Conservation (phyloP, 2,329 filamentous ascomycete genomes). For the Colletotrichum scovillei region DNA sequence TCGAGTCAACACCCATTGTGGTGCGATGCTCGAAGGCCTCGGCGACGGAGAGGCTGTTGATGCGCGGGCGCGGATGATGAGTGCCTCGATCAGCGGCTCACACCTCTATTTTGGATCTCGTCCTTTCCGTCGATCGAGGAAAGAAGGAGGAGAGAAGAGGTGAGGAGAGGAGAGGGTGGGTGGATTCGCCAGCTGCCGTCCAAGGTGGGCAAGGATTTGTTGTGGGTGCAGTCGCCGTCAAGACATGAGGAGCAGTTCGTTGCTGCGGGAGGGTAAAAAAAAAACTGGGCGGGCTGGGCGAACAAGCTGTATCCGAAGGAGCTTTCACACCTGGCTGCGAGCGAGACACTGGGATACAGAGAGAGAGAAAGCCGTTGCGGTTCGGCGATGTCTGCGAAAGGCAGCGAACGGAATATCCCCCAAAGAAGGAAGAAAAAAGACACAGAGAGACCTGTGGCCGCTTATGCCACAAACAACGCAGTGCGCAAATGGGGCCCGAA, state of each 20-base stretch:
- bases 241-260: conserved; percentile 35
- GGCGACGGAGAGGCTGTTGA: conserved; percentile 25
- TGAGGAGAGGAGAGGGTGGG: conserved; percentile 26
- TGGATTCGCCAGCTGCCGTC: conserved; percentile 29
- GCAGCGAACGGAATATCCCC: conserved; percentile 1
- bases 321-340: conserved; percentile 15
- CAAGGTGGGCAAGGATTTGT: conserved; percentile 34
- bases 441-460: neutral
- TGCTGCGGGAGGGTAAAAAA: conserved; percentile 27
- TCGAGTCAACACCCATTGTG: conserved; percentile 68
- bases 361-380: conserved; percentile 9
- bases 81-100: conserved; percentile 32
- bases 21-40: conserved; percentile 37
- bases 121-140: conserved; percentile 31
- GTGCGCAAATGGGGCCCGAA: neutral
- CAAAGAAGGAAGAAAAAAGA: conserved; percentile 11
- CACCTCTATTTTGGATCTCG: conserved; percentile 27
- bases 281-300: conserved; percentile 34
- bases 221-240: conserved; percentile 34
- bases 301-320: conserved; percentile 21
- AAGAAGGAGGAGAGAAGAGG: conserved; percentile 22
- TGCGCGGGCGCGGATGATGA: conserved; percentile 31
- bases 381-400: conserved; percentile 27
- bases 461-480: conserved; percentile 26
- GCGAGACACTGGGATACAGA: neutral